Conservation (phyloP, 2,329 filamentous ascomycete genomes). For the Claviceps pazoutovae region DNA sequence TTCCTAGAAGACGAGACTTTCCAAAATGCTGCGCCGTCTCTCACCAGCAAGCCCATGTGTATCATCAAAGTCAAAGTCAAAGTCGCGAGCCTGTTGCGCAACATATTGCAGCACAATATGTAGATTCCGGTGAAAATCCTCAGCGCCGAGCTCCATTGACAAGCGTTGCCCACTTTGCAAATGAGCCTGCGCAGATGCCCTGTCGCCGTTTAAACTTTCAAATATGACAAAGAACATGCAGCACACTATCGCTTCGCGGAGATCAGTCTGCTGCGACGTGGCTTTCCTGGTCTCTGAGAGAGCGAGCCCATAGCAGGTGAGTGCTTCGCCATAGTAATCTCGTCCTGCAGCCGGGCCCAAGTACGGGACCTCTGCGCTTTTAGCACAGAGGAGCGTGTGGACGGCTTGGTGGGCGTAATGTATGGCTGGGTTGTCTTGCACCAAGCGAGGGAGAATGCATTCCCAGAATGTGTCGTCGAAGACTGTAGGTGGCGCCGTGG, state of each 20-base stretch:
- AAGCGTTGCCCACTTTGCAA: conserved; percentile 23
- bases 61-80: not conserved
- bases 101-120: conserved; percentile 11
- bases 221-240: conserved; percentile 25
- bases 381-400: conserved; percentile 19
- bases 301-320: conserved; percentile 20
- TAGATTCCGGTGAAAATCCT: conserved; percentile 9
- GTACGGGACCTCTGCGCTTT: conserved; percentile 6
- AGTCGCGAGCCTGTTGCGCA: conserved; percentile 9
- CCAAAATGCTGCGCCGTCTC: not conserved
- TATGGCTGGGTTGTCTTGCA: conserved; percentile 19
- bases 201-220: conserved; percentile 23
- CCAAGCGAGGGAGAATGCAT: conserved; percentile 20
- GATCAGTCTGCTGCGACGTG: conserved; percentile 7
- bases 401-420: conserved; percentile 24
- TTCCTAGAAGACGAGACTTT: conserved; percentile 2
- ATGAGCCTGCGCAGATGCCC: conserved; percentile 20
- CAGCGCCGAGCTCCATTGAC: conserved; percentile 17
- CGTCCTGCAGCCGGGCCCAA: conserved; percentile 4
- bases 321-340: conserved; percentile 18
- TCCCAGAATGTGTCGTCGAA: conserved; percentile 23
- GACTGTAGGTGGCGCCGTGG: conserved; percentile 6
- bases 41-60: not conserved
- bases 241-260: conserved; percentile 19
- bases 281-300: conserved; percentile 15